A percentile compares a stretch with the other conserved stretches of the same genome.
Evolutionary conservation across 2,329 filamentous ascomycete genomes (phyloP).

Genomic region (Colletotrichum salicis): DNA sequence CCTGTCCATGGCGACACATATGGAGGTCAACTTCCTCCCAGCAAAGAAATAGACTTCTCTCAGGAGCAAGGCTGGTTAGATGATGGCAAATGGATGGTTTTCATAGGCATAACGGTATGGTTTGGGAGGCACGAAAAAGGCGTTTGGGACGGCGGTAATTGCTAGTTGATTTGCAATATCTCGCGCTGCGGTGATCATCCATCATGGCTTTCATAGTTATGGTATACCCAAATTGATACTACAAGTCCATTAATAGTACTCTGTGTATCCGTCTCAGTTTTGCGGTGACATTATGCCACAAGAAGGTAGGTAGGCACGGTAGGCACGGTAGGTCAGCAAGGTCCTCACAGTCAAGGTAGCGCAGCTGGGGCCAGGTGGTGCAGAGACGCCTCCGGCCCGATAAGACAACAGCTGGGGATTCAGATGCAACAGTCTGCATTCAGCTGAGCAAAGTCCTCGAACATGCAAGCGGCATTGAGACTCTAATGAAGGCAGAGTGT

Average conservation of each 20-base stretch:
- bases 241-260: neutral
- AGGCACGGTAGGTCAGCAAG: neutral
- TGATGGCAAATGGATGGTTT: neutral
- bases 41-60: neutral
- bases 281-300: too few species aligned
- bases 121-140: conserved; percentile 4
- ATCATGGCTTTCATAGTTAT: neutral
- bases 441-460: conserved; percentile 12
- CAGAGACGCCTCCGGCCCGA: neutral
- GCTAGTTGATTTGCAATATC: neutral
- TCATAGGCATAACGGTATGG: conserved; percentile 3
- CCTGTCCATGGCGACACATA: neutral
- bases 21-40: conserved; percentile 18
- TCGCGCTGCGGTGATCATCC: neutral
- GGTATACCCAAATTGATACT: conserved; percentile 27
- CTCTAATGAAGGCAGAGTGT: neutral
- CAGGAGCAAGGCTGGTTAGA: neutral
- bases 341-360: neutral
- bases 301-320: too few species aligned
- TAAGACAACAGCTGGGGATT: neutral
- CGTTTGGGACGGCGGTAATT: conserved; percentile 12
- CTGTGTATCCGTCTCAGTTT: too few species aligned
- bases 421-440: conserved; percentile 18
- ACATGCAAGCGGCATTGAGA: conserved; percentile 20
- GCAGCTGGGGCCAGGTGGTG: neutral